Evolutionary conservation across 2,329 filamentous ascomycete species (phyloP), one percentile per base, ranked within the genome.

Genomic region (Ophiostoma fasciatum): DNA sequence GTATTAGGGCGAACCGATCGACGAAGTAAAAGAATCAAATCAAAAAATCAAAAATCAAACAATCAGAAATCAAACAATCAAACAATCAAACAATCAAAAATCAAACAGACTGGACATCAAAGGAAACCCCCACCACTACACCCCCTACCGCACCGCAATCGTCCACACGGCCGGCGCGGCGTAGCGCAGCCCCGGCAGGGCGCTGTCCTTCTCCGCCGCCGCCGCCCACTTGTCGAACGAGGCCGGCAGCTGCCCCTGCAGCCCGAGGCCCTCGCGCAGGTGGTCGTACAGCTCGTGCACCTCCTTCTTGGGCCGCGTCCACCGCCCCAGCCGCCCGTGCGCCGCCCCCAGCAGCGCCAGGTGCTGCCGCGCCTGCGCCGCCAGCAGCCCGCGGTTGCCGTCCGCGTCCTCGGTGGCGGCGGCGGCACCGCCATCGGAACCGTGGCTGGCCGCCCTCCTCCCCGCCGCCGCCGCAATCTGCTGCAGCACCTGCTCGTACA

Each of bases 401-500:
- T 31, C 22, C 21, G 36, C 41, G 15, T 41, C 41, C 15, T 41
- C 36, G 3, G 28, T 32, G 29, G 28, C 33, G 2, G 25, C 25
- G 11, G 14, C 23, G 22, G 22, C 14, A 26, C 15, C 14, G 23
- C 9, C 22, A n/a, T 12, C 18, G 13, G 9, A 14, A 5, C 14
- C 9, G 10, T 7, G 4, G 13, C 20, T 18, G n/a, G 17, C 15
- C 9, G 28, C 27, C 11, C 19, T 25, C 31, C 35, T 35, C 25
- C 7, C 33, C n/a, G 36, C 35, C 0, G 35, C 35, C 7, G 36
- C 30, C 15, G 48, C 47, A 22, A 50, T 48, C 44, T 49, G 46
- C 10, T 45, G 45, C 29, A 55, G 43, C 4, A 54, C 48, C 20
- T 48, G 45, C 35, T 50, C 46, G 35, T 55, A 50, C 20, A 56